Evolutionary conservation across 495 filamentous ascomycete genomes (phyloP).

Genomic region (Astrocystis sublimbata): DNA sequence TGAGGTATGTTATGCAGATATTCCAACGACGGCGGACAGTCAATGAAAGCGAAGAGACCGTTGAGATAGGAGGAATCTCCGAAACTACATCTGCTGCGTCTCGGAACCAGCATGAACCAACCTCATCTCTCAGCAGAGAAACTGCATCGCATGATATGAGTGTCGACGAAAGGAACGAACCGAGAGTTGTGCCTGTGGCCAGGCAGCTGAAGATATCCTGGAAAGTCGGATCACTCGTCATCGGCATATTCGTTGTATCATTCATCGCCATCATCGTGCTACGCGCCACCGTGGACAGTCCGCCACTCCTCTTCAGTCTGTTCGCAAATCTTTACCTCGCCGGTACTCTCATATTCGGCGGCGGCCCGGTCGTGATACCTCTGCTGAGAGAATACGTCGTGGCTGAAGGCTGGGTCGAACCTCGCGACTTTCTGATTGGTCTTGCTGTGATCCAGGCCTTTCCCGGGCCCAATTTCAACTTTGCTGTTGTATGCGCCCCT

Average conservation of each 20-base stretch:
- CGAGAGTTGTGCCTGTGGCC: conserved; percentile 43
- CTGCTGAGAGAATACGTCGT: conserved; percentile 79
- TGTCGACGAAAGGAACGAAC: conserved; percentile 29
- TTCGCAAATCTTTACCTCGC: conserved; percentile 84
- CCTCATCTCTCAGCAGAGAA: no score
- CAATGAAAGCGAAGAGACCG: background rate
- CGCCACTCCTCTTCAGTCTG: conserved; percentile 58
- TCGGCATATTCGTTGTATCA: conserved; percentile 55
- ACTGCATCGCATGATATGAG: background rate
- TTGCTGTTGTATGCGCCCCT: conserved; percentile 65
- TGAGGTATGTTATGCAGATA: background rate
- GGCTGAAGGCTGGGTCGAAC: conserved; percentile 73
- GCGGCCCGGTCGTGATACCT: conserved; percentile 83
- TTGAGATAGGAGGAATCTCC: background rate
- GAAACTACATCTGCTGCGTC: background rate
- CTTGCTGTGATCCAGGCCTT: conserved; percentile 82
- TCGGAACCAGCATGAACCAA: no score
- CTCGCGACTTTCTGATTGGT: conserved; percentile 79
- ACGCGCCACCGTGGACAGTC: conserved; percentile 47
- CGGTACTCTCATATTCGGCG: conserved; percentile 88
- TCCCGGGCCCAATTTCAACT: conserved; percentile 87
- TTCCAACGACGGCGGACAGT: background rate
- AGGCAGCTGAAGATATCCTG: conserved; percentile 44
- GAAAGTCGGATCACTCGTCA: conserved; percentile 49
- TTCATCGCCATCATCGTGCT: conserved; percentile 65